Evolutionary conservation across 345 rosid species (phyloP).

Genomic region (Eucalyptus regnans): DNA sequence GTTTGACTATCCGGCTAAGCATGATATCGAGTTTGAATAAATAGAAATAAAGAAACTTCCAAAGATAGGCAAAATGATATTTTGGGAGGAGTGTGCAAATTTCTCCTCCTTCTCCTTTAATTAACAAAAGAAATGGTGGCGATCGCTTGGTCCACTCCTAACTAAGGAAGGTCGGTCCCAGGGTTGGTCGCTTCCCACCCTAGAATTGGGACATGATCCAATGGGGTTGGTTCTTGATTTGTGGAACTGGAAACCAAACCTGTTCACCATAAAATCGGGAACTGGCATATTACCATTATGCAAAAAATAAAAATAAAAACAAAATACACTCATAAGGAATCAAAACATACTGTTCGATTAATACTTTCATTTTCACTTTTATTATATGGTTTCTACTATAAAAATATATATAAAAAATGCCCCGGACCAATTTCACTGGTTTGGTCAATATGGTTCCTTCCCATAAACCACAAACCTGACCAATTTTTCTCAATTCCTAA

Average conservation of each 20-base stretch:
- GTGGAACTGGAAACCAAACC: fast-evolving
- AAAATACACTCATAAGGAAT: not conserved
- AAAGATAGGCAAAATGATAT: not conserved
- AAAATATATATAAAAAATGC: too few relatives aligned
- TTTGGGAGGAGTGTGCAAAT: not conserved
- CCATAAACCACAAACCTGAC: fast-evolving
- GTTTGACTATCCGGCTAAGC: not conserved
- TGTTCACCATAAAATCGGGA: fast-evolving
- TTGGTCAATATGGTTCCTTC: not conserved
- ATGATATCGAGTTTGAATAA: not conserved
- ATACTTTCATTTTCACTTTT: not conserved
- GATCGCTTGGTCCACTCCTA: not conserved
- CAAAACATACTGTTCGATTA: fast-evolving
- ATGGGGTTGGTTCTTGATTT: not conserved
- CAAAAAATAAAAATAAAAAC: not conserved
- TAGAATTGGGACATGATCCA: not conserved
- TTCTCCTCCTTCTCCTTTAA: not conserved
- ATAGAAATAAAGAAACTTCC: not conserved
- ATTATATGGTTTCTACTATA: not conserved
- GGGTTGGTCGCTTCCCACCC: too few relatives aligned
- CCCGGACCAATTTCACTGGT: not conserved
- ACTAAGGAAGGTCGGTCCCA: not conserved
- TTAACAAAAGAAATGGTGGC: not conserved
- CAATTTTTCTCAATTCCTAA: not conserved
- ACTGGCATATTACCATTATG: not conserved